Base-by-base conservation (phyloP, 805 yeast species). In the Metschnikowia koreensis region DNA sequence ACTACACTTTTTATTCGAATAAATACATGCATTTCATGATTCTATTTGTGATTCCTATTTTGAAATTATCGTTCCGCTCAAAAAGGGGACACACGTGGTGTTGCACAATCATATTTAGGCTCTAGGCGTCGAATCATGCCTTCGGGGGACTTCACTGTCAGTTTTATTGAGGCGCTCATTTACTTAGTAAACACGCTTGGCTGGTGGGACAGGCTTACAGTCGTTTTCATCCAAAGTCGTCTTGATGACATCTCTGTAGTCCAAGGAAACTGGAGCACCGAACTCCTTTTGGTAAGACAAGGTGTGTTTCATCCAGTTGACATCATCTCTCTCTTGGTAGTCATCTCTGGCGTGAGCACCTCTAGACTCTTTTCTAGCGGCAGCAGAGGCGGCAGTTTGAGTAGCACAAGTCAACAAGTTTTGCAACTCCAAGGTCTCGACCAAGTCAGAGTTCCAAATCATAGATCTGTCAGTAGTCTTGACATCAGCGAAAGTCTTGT, bases 331-430 rank as follows among this genome's bases (percentile, higher is more conserved):
- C 57, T 83, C 85, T 66, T 96, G 97, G 78, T 74, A 92, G 73
- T 93, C 99, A 75, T 93, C 99, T 80, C 98, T 87, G 53, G 99
- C 97, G 69, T 93, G 99, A 46, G 99, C 98, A 78, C 99, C 99
- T 80, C 99, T 89, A 38, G 97, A 91, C 78, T 93, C 99, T 66
- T 80, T 86, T 81, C 99, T 89, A 51, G 90, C 96, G 57, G 94
- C 91, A 47, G 99, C 99, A 57, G 96, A 82, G 60, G 76, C 77
- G 34, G 98, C 98, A 48, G 97, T 92, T 80, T 94, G 99, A 58
- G 86, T 84, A 56, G 98, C 98, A 80, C 97, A 90, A 47, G 98
- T 92, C 71, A 93, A 81, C 80, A 93, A 81, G 85, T 93, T 93
- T 75, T 92, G 97, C 70, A 93, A 81, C 75, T 93, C 99, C 64